A percentile compares a stretch with the other conserved stretches of the same genome.
phyloP scores from a whole-genome alignment of 2,329 filamentous ascomycete genomes.

The Taxawa tesnikishii region DNA sequence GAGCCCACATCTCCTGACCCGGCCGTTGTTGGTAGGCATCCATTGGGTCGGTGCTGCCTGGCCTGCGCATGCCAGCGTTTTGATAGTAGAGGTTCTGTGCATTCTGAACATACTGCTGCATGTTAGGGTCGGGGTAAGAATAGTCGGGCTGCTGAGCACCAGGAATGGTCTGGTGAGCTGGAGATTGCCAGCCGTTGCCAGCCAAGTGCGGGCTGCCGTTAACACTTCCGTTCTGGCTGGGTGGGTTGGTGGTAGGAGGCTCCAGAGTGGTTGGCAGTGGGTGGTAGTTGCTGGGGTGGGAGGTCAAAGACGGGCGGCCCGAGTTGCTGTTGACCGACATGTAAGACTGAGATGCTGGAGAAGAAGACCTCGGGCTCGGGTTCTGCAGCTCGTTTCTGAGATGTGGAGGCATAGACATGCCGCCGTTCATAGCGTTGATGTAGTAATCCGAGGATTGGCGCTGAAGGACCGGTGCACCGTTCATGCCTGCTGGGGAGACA shows the following conservation, averaged over 20 bases:
- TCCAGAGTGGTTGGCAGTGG: conserved; percentile 62
- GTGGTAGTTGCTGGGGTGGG: conserved; percentile 56
- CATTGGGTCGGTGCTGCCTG: conserved; percentile 54
- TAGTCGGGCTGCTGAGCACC: conserved; percentile 58
- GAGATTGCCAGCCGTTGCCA: conserved; percentile 75
- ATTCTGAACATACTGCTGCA: conserved; percentile 33
- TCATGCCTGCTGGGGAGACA: conserved; percentile 65
- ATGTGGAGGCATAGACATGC: conserved; percentile 56
- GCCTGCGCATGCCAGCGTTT: conserved; percentile 53
- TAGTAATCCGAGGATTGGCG: conserved; percentile 63
- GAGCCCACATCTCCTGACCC: conserved; percentile 43
- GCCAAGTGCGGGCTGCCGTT: conserved; percentile 76
- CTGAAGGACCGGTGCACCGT: conserved; percentile 55
- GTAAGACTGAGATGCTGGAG: conserved; percentile 49
- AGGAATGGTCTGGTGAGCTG: conserved; percentile 59
- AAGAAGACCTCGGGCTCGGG: conserved; percentile 53
- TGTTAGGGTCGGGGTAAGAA: conserved; percentile 64
- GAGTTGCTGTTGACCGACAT: conserved; percentile 40
- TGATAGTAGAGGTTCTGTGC: conserved; percentile 63
- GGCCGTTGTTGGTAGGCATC: conserved; percentile 52
- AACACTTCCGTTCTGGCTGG: conserved; percentile 61
- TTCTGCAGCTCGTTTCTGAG: conserved; percentile 64
- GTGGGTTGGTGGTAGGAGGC: conserved; percentile 64
- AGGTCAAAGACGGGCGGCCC: conserved; percentile 54
- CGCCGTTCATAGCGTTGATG: conserved; percentile 56